Evolutionary conservation across 2,329 filamentous ascomycete genomes (phyloP).

Genomic region (Penicillium sp.): DNA sequence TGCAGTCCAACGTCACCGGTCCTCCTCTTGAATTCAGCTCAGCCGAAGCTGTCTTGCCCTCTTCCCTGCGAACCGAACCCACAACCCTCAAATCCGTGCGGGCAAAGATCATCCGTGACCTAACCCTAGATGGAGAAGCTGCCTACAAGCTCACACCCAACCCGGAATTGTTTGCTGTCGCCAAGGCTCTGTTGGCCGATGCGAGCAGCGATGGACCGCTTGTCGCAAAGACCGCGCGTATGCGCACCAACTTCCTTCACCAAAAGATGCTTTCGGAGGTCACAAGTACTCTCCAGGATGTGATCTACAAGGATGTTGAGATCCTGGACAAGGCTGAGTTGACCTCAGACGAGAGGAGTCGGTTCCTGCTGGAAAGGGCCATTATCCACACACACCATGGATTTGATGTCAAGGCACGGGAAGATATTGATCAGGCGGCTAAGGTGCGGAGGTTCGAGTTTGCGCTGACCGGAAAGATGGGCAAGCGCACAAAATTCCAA

Average conservation of each 20-base stretch:
- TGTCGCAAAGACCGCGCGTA: slow-evolving; percentile 57
- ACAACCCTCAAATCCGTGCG: slow-evolving; percentile 50
- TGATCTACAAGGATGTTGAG: slow-evolving; percentile 61
- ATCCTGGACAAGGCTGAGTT: slow-evolving; percentile 47
- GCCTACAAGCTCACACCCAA: slow-evolving; percentile 82
- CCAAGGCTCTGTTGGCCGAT: slow-evolving; percentile 59
- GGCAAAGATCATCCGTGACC: slow-evolving; percentile 62
- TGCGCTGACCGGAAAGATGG: slow-evolving; percentile 78
- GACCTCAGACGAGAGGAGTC: slow-evolving; percentile 55
- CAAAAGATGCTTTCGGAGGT: slow-evolving; percentile 66
- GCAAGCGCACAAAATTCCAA: slow-evolving; percentile 58
- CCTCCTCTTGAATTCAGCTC: slow-evolving; percentile 67
- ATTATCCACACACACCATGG: slow-evolving; percentile 83
- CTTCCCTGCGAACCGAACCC: slow-evolving; percentile 36
- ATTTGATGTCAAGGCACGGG: slow-evolving; percentile 70
- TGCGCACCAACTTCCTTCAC: slow-evolving; percentile 73
- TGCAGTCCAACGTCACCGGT: slow-evolving; percentile 86
- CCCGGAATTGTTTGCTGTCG: slow-evolving; percentile 79
- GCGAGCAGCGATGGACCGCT: slow-evolving; percentile 43
- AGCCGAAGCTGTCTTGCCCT: slow-evolving; percentile 51
- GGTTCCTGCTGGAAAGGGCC: slow-evolving; percentile 78
- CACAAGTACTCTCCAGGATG: slow-evolving; percentile 59
- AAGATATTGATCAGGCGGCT: slow-evolving; percentile 68
- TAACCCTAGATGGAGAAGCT: slow-evolving; percentile 80
- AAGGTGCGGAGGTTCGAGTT: slow-evolving; percentile 71